Evolutionary conservation across 495 filamentous ascomycete species (phyloP), one percentile per base, ranked within the genome.

Genomic region (Amphirosellinia nigrospora): DNA sequence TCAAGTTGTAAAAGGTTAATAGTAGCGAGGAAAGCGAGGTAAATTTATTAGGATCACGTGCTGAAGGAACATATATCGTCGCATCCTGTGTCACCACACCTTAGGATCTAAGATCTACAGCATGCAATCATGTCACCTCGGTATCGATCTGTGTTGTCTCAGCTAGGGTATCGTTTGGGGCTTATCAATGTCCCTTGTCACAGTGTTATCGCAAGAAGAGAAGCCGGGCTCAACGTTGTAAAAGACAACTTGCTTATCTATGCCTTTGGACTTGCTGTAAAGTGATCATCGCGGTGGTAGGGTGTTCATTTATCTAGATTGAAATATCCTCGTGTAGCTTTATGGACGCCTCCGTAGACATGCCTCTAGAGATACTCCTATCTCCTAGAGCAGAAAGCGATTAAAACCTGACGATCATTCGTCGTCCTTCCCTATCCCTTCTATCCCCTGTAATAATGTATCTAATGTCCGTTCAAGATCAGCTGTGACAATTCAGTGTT

Each of bases 1-100:
- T 75, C 28, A 63, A 72, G 26, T 13, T 72, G 56, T 68, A 34
- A 32, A 11, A 11, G 52, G 52, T n/a, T 4, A 19, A 30, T 15
- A 13, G 45, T 8, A 3, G 23, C 36, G 23, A 45, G 9, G n/a
- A 21, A 19, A 59, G 19, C n/a, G 19, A 30, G 10, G 26, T 9
- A 15, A 28, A 7, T 30, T 30, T 19, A 61, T 10, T 61, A 26
- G 34, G 32, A 43, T 30, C 23, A 28, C 19, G 21, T 45, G 39
- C 15, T 8, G 32, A 32, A 30, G 39, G 39, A 56, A 63, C 48
- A 34, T 52, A 41, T 46, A 38, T 55, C 7, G 13, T 34, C 4
- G 39, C 39, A 23, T 23, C 34, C n/a, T 30, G 9, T 10, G 50
- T 16, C 30, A 16, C 26, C 6, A 16, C 16, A 4, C 4, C 11